A percentile compares a stretch with the other conserved stretches of the same genome.
These are phyloP conservation scores for Geranomyces variabilis DNA, from an alignment of 192 early-diverging fungal species.

Conservation along the genomic window DNA sequence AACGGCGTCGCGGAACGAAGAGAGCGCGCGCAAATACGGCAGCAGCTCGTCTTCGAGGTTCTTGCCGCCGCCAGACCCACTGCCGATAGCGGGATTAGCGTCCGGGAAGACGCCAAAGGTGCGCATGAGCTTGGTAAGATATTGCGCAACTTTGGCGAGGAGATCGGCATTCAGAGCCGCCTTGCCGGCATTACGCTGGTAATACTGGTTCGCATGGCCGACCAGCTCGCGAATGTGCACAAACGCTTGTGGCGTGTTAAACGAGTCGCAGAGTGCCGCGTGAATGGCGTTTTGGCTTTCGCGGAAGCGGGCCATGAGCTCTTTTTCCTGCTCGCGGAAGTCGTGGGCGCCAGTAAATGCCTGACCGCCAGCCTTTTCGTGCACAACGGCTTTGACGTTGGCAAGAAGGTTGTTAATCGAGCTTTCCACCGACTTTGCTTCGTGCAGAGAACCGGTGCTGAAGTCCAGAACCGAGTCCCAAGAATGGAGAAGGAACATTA, in stretches of 20 bases:
- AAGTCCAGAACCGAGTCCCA: conserved; percentile 92
- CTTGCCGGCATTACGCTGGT: conserved; percentile 53
- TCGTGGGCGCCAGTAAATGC: conserved; percentile 74
- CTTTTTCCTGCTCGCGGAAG: conserved; percentile 70
- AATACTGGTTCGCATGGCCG: conserved; percentile 77
- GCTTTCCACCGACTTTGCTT: conserved; percentile 76
- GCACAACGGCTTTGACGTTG: conserved; percentile 76
- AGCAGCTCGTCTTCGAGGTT: conserved; percentile 61
- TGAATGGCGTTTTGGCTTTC: conserved; percentile 77
- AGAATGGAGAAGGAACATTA: conserved; percentile 84
- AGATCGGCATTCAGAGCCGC: conserved; percentile 66
- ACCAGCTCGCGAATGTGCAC: conserved; percentile 79
- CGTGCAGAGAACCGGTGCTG: conserved; percentile 72
- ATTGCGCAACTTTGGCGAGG: conserved; percentile 77
- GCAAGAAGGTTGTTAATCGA: conserved; percentile 89
- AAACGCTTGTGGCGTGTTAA: conserved; percentile 87
- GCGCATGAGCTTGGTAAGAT: conserved; percentile 78
- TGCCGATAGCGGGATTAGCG: conserved; percentile 68
- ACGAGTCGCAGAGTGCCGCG: conserved; percentile 85
- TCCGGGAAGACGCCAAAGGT: conserved; percentile 80
- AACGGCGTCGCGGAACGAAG: conserved; percentile 87
- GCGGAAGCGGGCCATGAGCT: conserved; percentile 51
- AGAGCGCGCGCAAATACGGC: conserved; percentile 80
- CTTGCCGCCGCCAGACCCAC: conserved; percentile 18
- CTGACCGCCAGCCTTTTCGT: conserved; percentile 60